Evolutionary conservation across 805 yeast species (phyloP), one percentile per base, ranked within the genome.

Genomic region (Ogataea thermomethanolica): DNA sequence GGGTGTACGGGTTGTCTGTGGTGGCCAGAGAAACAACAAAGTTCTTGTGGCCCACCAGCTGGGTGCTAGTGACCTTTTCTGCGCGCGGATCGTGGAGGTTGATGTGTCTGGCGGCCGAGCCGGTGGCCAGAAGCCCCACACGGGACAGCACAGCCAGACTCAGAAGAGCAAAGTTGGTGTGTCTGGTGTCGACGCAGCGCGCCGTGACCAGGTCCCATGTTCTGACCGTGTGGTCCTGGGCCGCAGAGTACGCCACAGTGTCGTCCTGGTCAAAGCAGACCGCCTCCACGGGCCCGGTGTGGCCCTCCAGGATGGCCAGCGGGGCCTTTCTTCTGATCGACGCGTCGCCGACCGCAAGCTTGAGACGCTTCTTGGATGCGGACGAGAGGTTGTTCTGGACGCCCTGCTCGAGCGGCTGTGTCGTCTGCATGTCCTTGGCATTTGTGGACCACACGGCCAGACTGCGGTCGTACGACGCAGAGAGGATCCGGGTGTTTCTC

Each of bases 31-130:
- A 74, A 8, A 83, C 91, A 27, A 93, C 98, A 59, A 93, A 90
- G 64, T 90, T 91, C 31, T 83, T 77, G 62, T 93, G 99, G 5
- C 99, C 99, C 35, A 78, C 70, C 38, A 93, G 73, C 62, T 89
- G 95, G 33, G 73, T 68, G 39, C 76, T 80, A 42, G 81, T 82
- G 11, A 79, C 73, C 28, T 82, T 74, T 7, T 79, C 73, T 2
- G 82, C 71, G 59, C 99, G 77, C 32, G 98, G 97, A 61, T 93
- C 99, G 57, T 88, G 95, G 46, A 93, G 70, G 39, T 89, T 82
- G 48, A 93, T 90, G 64, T 93, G 98, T 64, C 99, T 83, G n/a
- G 97, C 97, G 9, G 96, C 83, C 1, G 97, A 88, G n/a, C 99
- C 99, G 42, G 91, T 78, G 7, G 90, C 95, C 23, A 93, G 65